phyloP scores from a whole-genome alignment of 2,329 filamentous ascomycete genomes.

The Monosporascus sp. region DNA sequence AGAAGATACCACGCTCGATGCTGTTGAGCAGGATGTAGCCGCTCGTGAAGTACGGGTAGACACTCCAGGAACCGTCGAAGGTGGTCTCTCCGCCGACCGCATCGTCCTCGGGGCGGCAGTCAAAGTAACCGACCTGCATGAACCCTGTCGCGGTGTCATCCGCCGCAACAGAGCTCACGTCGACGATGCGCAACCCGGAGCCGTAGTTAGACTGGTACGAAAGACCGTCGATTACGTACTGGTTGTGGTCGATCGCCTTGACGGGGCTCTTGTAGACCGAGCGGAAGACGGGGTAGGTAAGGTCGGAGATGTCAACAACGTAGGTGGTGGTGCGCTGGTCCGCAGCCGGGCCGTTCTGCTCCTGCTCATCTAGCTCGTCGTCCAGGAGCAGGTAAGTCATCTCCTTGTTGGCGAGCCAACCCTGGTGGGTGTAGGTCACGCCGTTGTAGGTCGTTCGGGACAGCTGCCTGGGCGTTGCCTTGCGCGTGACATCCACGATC shows the following conservation, averaged over 20 bases:
- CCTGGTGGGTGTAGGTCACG: conserved; percentile 50
- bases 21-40: conserved; percentile 40
- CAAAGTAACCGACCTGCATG: conserved; percentile 36
- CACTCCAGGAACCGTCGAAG: conserved; percentile 35
- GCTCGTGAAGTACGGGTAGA: conserved; percentile 36
- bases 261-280: conserved; percentile 25
- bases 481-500: conserved; percentile 45
- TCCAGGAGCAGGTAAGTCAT: conserved; percentile 37
- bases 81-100: conserved; percentile 25
- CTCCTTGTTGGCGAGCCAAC: conserved; percentile 36
- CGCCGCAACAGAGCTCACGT: conserved; percentile 16
- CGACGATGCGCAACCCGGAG: conserved; percentile 30
- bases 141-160: conserved; percentile 24
- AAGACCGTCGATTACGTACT: conserved; percentile 32
- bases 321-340: conserved; percentile 36
- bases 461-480: conserved; percentile 35
- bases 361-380: conserved; percentile 42
- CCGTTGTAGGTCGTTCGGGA: conserved; percentile 49
- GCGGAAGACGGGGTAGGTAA: conserved; percentile 33
- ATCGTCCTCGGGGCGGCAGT: conserved; percentile 41
- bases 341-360: conserved; percentile 29
- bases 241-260: conserved; percentile 34
- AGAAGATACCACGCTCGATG: conserved; percentile 40
- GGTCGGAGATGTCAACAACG: conserved; percentile 37
- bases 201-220: conserved; percentile 41